These are phyloP conservation scores for Ganoderma boninense DNA, from an alignment of 1,284 basidiomycete species.

Conservation along the genomic window DNA sequence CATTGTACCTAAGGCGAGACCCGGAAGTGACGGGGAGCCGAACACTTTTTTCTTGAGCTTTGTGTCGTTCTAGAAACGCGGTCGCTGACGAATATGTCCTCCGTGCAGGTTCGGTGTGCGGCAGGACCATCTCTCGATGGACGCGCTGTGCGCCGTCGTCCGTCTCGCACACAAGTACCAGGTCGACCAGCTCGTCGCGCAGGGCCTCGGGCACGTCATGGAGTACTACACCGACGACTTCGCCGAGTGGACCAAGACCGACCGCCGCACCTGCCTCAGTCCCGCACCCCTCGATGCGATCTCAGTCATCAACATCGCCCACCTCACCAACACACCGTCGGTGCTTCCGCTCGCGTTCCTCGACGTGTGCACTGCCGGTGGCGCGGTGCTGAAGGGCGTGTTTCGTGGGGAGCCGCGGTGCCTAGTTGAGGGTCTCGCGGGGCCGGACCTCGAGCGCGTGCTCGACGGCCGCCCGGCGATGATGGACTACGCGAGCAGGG, in stretches of 20 bases:
- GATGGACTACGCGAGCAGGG: constrained; percentile 5
- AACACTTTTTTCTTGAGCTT: too few relatives aligned
- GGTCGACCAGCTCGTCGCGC: constrained; percentile 19
- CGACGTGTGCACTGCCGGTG: constrained; percentile 4
- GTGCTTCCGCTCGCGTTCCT: constrained; percentile 26
- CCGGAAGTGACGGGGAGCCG: too few relatives aligned
- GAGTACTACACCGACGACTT: constrained; percentile 23
- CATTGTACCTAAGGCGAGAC: too few relatives aligned
- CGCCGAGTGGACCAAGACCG: constrained; percentile 13
- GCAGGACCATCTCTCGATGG: constrained; percentile 12
- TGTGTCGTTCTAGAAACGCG: too few relatives aligned
- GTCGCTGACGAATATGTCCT: too few relatives aligned
- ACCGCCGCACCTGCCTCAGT: constrained; percentile 7
- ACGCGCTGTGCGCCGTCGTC: constrained; percentile 14
- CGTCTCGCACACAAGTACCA: constrained; percentile 30
- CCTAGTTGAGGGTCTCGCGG: constrained; percentile 5
- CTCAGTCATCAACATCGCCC: constrained; percentile 24
- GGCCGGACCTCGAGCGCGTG: constrained; percentile 12
- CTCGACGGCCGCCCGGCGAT: constrained; percentile 14
- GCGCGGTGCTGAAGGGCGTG: constrained; percentile 6
- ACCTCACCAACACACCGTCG: constrained; percentile 19
- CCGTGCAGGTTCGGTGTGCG: neutral
- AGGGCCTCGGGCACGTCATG: constrained; percentile 21
- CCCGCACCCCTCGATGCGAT: constrained; percentile 17
- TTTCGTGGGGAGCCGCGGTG: constrained; percentile 7